Evolutionary conservation across 164 flowering plant species (phyloP), one percentile per base, ranked within the genome.

Genomic region (Aristolochia californica): DNA sequence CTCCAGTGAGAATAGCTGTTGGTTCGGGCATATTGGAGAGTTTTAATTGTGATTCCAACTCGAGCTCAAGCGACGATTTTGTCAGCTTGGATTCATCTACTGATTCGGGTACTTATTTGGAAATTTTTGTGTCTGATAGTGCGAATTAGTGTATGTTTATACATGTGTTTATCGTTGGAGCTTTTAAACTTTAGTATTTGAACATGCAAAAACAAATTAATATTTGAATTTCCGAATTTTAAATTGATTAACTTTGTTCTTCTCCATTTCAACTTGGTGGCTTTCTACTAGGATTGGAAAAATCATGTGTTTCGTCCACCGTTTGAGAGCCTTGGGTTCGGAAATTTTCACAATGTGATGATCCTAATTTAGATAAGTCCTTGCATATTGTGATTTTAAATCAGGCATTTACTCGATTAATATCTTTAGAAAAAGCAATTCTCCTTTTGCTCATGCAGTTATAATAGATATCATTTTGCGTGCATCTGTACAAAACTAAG

Each of bases 1-100:
- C 88, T 20, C 84, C 85, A 57, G 71, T 87, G 23, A 85, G 76
- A 66, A 70, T 87, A 58, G 71, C 78, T 64, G 55, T 70, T 22
- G 72, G 53, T 47, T 58, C 60, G 60, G 48, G 53, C 60, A 62
- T 80, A 69, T 56, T 56, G 44, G 24, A 53, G 28, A 1, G 53
- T 51, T 12, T 74, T 44, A 66, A 34, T 2, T 62, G 62, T 18
- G 57, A 51, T 48, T 70, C 68, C 25, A 66, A 62, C 63, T 74
- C 74, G 52, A 72, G 59, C 40, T 64, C 74, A 40, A 18, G 21
- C 12, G 56, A 30, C 56, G 40, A 54, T 28, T 54, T 30, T 54
- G 43, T 54, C 56, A 54, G 56, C 17, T 13, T 54, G 43, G 40
- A 18, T 16, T 54, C 56, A 14, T 24, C 28, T 24, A 14, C 54